phyloP scores from a whole-genome alignment of 75 land plant genomes.

The Cunninghamia lanceolata region DNA sequence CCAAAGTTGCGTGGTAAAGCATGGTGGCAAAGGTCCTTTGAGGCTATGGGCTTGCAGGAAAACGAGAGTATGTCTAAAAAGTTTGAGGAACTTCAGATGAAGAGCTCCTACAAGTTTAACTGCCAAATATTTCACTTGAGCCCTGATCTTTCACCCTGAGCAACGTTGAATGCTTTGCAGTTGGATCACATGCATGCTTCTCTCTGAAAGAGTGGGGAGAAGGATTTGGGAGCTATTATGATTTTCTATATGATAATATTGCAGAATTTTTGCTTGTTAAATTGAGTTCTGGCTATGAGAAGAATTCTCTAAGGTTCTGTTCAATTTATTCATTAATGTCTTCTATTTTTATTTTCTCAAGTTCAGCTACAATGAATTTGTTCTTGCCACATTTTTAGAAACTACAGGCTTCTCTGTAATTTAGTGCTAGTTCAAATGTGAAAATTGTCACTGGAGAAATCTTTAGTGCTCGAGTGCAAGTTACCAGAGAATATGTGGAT shows the following conservation, averaged over 20 bases:
- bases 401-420: neutral
- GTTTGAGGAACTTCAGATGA: conserved; percentile 35
- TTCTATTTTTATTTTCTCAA: neutral
- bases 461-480: neutral
- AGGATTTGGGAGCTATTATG: neutral
- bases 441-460: neutral
- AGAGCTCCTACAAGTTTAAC: conserved; percentile 31
- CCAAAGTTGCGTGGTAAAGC: conserved; percentile 44
- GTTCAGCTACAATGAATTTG: neutral
- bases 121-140: conserved; percentile 61
- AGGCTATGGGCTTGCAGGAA: conserved; percentile 44
- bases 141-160: conserved; percentile 10
- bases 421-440: neutral
- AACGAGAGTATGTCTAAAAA: conserved; percentile 50
- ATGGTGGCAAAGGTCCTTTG: conserved; percentile 62
- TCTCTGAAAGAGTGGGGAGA: neutral
- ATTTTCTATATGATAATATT: neutral
- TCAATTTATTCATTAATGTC: conserved; percentile 5
- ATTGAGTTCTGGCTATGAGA: neutral
- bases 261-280: neutral
- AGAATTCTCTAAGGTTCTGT: neutral
- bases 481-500: neutral
- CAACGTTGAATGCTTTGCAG: neutral
- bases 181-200: neutral
- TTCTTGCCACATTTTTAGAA: neutral